Evolutionary conservation across 768 basidiomycete genomes (phyloP).

Genomic region (Collybiopsis confluens): DNA sequence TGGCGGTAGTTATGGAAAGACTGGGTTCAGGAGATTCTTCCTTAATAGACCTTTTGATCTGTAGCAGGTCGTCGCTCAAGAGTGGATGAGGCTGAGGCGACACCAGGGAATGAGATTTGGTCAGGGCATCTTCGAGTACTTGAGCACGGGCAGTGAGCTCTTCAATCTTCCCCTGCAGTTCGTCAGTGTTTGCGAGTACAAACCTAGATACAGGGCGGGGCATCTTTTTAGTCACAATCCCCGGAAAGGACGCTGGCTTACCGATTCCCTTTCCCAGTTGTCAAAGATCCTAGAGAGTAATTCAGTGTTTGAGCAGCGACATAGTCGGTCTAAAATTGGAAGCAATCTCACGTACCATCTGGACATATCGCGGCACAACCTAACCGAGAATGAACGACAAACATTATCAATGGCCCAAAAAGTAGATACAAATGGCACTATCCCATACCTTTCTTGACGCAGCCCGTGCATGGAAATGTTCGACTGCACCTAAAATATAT

Average conservation of each 20-base stretch:
- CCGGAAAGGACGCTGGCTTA: conserved; percentile 16
- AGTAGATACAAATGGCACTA: neutral
- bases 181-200: conserved; percentile 70
- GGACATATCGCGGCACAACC: conserved; percentile 60
- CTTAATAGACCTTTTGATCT: conserved; percentile 63
- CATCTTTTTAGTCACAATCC: neutral
- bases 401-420: neutral
- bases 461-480: conserved; percentile 32
- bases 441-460: conserved; percentile 44
- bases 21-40: conserved; percentile 43
- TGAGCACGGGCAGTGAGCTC: conserved; percentile 58
- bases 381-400: conserved; percentile 25
- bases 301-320: conserved; percentile 2
- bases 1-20: conserved; percentile 1
- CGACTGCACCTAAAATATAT: neutral
- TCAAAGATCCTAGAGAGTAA: conserved; percentile 48
- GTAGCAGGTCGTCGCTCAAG: conserved; percentile 55
- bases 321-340: neutral
- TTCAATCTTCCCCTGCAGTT: conserved; percentile 64
- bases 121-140: conserved; percentile 62
- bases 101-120: conserved; percentile 42
- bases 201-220: conserved; percentile 37
- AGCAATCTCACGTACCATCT: conserved; percentile 37
- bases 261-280: conserved; percentile 74
- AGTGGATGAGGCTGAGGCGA: conserved; percentile 54